Conservation (phyloP, 176 grass and related monocot genomes). For the Cocos nucifera region DNA sequence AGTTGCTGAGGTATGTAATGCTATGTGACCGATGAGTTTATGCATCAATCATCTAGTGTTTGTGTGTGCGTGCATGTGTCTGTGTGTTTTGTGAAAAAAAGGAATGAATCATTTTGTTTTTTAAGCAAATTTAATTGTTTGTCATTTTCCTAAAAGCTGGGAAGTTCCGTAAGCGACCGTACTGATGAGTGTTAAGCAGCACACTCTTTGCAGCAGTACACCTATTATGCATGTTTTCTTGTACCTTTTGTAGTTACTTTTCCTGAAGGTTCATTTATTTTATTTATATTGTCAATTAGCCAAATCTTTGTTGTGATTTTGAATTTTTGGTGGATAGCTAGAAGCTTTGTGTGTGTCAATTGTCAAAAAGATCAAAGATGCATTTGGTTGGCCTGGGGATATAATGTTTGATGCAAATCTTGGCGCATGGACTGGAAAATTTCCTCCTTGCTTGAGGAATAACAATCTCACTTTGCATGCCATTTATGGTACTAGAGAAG, state of each 20-base stretch:
- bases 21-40: background rate
- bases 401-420: conserved; percentile 44
- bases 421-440: conserved; percentile 61
- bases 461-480: conserved; percentile 1
- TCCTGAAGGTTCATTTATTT: too few relatives aligned
- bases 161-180: too few relatives aligned
- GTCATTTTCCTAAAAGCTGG: too few relatives aligned
- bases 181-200: too few relatives aligned
- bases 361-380: conserved; percentile 73
- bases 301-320: background rate
- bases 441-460: conserved; percentile 55
- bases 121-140: too few relatives aligned
- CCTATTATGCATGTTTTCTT: too few relatives aligned
- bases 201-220: too few relatives aligned
- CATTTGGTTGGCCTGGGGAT: conserved; percentile 42
- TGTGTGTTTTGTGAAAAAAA: too few relatives aligned
- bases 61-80: too few relatives aligned
- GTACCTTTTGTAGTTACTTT: too few relatives aligned
- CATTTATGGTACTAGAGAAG: conserved; percentile 6
- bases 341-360: conserved; percentile 33
- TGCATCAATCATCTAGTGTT: too few relatives aligned
- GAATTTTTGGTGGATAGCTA: conserved; percentile 34
- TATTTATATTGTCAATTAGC: background rate
- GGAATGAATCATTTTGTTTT: too few relatives aligned
- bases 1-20: conserved; percentile 43